Evolutionary conservation across 768 basidiomycete species (phyloP).

Genomic region (Termitomyces heimii): DNA sequence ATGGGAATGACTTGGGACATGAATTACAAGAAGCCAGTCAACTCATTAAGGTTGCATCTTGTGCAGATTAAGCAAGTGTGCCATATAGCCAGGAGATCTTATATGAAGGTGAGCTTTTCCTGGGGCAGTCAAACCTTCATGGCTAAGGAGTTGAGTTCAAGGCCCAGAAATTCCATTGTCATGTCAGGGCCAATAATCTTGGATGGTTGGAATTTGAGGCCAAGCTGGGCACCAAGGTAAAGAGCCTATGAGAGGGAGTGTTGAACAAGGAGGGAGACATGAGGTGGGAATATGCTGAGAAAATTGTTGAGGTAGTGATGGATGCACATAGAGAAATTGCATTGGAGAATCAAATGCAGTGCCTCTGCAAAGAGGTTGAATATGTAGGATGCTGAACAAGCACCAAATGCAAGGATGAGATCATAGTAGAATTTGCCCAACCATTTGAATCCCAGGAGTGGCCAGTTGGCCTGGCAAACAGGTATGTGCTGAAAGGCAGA

Average conservation of each 20-base stretch:
- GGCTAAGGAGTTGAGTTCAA: not conserved
- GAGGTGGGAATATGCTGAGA: conserved; percentile 3
- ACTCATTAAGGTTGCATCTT: accelerated
- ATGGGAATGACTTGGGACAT: not conserved
- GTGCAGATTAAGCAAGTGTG: not conserved
- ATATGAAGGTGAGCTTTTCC: not conserved
- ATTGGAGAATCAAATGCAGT: not conserved
- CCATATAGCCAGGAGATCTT: accelerated
- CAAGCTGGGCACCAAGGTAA: not conserved
- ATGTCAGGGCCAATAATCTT: not conserved
- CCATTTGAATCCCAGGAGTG: conserved; percentile 27
- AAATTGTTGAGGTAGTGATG: conserved; percentile 32
- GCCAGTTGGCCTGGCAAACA: conserved; percentile 22
- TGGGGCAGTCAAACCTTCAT: not conserved
- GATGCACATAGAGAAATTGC: conserved; percentile 23
- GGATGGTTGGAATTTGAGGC: not conserved
- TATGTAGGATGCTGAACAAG: conserved; percentile 17
- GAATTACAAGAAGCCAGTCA: not conserved
- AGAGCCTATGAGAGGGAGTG: not conserved
- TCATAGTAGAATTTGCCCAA: conserved; percentile 19
- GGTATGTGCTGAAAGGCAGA: conserved; percentile 32
- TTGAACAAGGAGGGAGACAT: not conserved
- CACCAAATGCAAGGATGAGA: conserved; percentile 26
- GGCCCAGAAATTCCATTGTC: not conserved
- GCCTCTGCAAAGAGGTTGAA: not conserved